Base-by-base conservation (phyloP, 768 basidiomycete genomes). In the Suillus placidus region DNA sequence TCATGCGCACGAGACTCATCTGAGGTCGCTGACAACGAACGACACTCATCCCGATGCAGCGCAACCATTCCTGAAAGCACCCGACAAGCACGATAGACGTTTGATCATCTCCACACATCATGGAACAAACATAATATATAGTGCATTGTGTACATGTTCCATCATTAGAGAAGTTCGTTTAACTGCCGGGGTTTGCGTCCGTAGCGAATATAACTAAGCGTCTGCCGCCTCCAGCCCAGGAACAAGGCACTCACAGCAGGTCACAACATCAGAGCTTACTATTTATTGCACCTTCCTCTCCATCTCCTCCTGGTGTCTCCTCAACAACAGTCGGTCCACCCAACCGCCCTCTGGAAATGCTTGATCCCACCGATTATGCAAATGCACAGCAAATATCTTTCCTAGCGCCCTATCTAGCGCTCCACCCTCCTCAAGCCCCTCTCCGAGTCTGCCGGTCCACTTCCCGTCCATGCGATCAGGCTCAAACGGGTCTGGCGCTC, bases 301-400 rank as follows among this genome's bases (percentile, higher is more conserved):
- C 66, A 80, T 67, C 69, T 62, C 71, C 51, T 75, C 69, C n/a
- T 92, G 88, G 68, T 91, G 91, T 71, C 82, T 80, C 68, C 77
- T 80, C 74, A 96, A 75, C 68, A 99, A 76, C 69, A 97, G 71
- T 70, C 92, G 81, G 63, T 93, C 87, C 6, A 99, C 88, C 96
- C 96, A 98, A 0, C 97, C 97, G 3, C 80, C 86, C n/a, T 76
- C 73, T 0, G 97, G 95, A 73, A 91, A 99, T 60, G 78, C 77
- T 81, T 95, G 96, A 62, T 91, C 86, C 96, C 97, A 99, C 76
- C 95, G 94, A 77, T 98, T 97, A 76, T 99, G 97, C 71, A 99
- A 74, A 79, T 98, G 97, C 38, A 99, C 85, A 0, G 89, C 86
- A 79, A 97, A 99, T 14, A 97, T 84, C 66, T 91, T 88, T 63